Evolutionary conservation across 1,284 basidiomycete species (phyloP).

Genomic region (Trichosporon faecale): DNA sequence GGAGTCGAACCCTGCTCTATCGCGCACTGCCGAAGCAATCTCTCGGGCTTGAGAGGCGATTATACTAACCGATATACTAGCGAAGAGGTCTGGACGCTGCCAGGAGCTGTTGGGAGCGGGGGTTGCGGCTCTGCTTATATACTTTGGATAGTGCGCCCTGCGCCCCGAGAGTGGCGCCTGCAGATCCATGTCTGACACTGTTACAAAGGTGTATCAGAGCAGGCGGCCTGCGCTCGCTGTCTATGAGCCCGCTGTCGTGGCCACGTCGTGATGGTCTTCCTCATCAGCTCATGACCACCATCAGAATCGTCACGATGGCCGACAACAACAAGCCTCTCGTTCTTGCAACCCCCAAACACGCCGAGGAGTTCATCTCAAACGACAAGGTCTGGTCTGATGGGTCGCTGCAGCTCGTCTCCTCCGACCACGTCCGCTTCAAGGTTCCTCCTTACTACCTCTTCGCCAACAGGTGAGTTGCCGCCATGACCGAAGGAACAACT

Average conservation of each 20-base stretch:
- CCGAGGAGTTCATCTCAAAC: neutral
- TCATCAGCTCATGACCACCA: neutral
- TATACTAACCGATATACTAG: conserved; percentile 6
- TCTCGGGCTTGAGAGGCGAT: conserved; percentile 12
- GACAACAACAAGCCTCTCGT: neutral
- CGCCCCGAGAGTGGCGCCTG: too few species aligned
- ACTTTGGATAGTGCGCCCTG: too few species aligned
- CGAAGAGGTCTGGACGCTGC: neutral
- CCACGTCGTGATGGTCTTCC: neutral
- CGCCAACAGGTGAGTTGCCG: conserved; percentile 11
- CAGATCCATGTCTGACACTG: too few species aligned
- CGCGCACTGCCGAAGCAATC: neutral
- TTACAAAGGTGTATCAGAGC: too few species aligned
- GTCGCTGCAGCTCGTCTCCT: conserved; percentile 15
- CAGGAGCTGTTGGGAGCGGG: neutral
- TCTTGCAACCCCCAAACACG: neutral
- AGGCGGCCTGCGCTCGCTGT: neutral
- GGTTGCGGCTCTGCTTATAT: neutral
- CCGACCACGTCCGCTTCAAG: conserved; percentile 18
- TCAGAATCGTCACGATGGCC: neutral
- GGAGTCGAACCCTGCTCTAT: conserved; percentile 10
- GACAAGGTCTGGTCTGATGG: conserved; percentile 10
- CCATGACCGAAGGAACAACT: too few species aligned
- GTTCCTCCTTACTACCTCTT: conserved; percentile 15
- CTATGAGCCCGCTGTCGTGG: too few species aligned